These are phyloP conservation scores for Penicillium griseofulvum DNA, from an alignment of 2,329 filamentous ascomycete genomes.

Conservation along the genomic window DNA sequence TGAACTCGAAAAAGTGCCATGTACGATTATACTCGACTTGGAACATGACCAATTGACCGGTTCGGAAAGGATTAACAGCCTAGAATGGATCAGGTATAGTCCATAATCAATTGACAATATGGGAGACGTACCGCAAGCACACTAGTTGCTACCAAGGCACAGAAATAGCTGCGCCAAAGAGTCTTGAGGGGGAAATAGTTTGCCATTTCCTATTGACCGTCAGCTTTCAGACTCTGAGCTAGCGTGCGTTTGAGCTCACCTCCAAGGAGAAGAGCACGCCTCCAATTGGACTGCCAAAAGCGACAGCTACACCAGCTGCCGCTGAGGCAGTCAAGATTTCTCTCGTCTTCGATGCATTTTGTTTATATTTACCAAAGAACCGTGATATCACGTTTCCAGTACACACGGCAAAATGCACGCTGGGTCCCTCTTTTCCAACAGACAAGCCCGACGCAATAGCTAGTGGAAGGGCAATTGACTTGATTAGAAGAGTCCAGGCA, in stretches of 20 bases:
- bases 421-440: conserved; percentile 95
- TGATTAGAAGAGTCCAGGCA: conserved; percentile 87
- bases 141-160: conserved; percentile 88
- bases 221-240: conserved; percentile 10
- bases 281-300: conserved; percentile 95
- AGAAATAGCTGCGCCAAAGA: conserved; percentile 97
- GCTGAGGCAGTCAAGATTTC: conserved; percentile 94
- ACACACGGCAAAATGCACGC: conserved; percentile 98
- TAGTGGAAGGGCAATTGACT: conserved; percentile 84
- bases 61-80: conserved; percentile 96
- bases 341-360: conserved; percentile 88
- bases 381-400: conserved; percentile 95
- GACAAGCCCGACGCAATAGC: conserved; percentile 92
- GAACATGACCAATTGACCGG: conserved; percentile 98
- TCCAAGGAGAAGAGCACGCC: conserved; percentile 95
- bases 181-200: conserved; percentile 96
- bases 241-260: conserved; percentile 31
- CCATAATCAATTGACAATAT: not conserved
- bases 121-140: conserved; percentile 64
- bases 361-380: conserved; percentile 86
- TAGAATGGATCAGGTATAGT: conserved; percentile 23
- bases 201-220: conserved; percentile 70
- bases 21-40: conserved; percentile 92
- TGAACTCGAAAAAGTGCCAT: conserved; percentile 95
- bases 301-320: conserved; percentile 90